Evolutionary conservation across 2,329 filamentous ascomycete genomes (phyloP).

Genomic region (Hypoxylon sp.): DNA sequence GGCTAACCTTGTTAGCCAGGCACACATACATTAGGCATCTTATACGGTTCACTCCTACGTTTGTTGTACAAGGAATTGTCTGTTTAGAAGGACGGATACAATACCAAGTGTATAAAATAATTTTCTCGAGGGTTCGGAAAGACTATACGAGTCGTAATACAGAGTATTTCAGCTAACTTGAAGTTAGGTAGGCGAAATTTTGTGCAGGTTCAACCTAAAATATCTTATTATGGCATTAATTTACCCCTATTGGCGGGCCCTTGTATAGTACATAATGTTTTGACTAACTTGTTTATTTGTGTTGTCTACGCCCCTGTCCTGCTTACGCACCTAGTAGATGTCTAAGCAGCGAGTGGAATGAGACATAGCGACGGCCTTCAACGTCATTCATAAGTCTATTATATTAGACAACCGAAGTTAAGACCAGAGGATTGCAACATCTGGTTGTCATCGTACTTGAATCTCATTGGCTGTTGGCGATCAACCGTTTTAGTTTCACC

Average conservation of each 20-base stretch:
- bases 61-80: neutral
- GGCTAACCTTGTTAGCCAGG: constrained; percentile 28
- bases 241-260: constrained; percentile 15
- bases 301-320: constrained; percentile 8
- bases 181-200: neutral
- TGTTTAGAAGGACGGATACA: neutral
- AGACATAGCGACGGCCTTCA: constrained; percentile 31
- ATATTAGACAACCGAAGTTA: constrained; percentile 28
- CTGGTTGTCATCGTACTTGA: constrained; percentile 22
- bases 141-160: neutral
- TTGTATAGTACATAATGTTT: constrained; percentile 14
- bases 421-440: constrained; percentile 38
- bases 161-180: neutral
- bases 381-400: constrained; percentile 45
- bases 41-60: neutral
- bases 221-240: constrained; percentile 10
- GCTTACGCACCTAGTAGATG: constrained; percentile 16
- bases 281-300: constrained; percentile 16
- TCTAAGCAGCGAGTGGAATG: constrained; percentile 21
- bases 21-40: constrained; percentile 22
- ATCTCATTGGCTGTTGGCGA: constrained; percentile 27
- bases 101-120: neutral
- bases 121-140: neutral
- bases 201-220: neutral
- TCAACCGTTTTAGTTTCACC: constrained; percentile 20